Evolutionary conservation across 257 asterid genomes (phyloP), one percentile per base, ranked within the genome.

Genomic region (Mitragyna speciosa): DNA sequence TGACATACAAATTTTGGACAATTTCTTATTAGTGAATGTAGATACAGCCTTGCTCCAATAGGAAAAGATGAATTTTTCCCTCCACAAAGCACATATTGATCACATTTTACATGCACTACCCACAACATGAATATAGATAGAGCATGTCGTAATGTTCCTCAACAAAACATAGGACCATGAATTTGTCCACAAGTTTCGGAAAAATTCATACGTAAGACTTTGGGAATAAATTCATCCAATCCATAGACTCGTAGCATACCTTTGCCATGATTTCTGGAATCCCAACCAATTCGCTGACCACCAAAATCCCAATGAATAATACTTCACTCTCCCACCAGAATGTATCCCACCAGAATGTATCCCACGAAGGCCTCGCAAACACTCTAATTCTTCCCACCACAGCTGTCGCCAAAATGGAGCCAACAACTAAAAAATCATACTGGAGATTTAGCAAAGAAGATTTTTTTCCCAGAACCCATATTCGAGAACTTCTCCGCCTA

Each of bases 401-500:
- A 78, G 0, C 72, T 67, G 33, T 76, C 81, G 14, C 59, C 69
- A 49, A 36, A n/a, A 73, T 63, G 74, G 78, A 58, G 47, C 47
- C n/a, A 22, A 1, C 70, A 12, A 85, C 81, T 1, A 49, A 65
- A 20, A 86, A 67, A 76, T 56, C 82, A 1, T 95, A 95, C 87
- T 95, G 99, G 99, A 91, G 99, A 7, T 93, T 95, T 86, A 86
- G 94, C 86, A 93, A 95, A 28, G 54, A 77, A 0, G 99, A 95
- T 73, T 95, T 95, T 95, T 76, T 95, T 85, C 88, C 99, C 99
- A 0, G 99, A 95, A 52, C 97, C 99, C 80, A 81, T 97, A 30
- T 95, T 95, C 91, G 45, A 84, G 47, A 86, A 85, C 76, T 75
- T 85, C 84, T 47, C 82, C 22, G 78, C 98, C 71, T 95, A 93